Evolutionary conservation across 768 basidiomycete species (phyloP), one percentile per base, ranked within the genome.

Genomic region (Mycena albidolilacea): DNA sequence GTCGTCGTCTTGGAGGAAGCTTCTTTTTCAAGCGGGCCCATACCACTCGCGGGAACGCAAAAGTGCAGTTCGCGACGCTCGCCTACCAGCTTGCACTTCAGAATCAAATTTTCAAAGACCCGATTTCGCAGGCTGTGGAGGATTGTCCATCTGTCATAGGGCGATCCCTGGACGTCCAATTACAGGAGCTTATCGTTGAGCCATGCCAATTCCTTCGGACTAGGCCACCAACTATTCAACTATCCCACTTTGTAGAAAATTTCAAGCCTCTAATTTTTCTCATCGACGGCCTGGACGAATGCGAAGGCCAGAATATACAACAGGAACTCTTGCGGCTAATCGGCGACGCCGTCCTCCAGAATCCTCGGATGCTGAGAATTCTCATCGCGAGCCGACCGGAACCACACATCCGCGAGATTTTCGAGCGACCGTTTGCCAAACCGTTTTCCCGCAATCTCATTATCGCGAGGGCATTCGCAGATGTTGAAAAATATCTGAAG

Each of bases 201-300:
- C 60, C 60, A 23, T 62, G 60, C 44, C 17, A 19, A 30, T 62
- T 17, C n/a, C n/a, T n/a, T n/a, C n/a, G n/a, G n/a, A n/a, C n/a
- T n/a, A n/a, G n/a, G n/a, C n/a, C n/a, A n/a, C n/a, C n/a, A n/a
- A n/a, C n/a, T n/a, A n/a, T n/a, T n/a, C n/a, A n/a, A n/a, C n/a
- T n/a, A n/a, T n/a, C n/a, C n/a, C n/a, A n/a, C n/a, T n/a, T n/a
- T n/a, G n/a, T n/a, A n/a, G n/a, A n/a, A n/a, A n/a, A n/a, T n/a
- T n/a, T n/a, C n/a, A n/a, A n/a, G n/a, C n/a, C n/a, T n/a, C n/a
- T n/a, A 17, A 60, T 43, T n/a, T 5, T 60, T 39, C 37, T 60
- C 38, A 60, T 60, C 59, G 59, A 60, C 41, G 59, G 59, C 38
- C 19, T 60, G 12, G 59, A 60, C 41, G 59, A 63, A n/a, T 63